A percentile compares a stretch with the other conserved stretches of the same genome.
Conservation (phyloP, 352 stramenopile species). For the Globisporangium apiculatum region DNA sequence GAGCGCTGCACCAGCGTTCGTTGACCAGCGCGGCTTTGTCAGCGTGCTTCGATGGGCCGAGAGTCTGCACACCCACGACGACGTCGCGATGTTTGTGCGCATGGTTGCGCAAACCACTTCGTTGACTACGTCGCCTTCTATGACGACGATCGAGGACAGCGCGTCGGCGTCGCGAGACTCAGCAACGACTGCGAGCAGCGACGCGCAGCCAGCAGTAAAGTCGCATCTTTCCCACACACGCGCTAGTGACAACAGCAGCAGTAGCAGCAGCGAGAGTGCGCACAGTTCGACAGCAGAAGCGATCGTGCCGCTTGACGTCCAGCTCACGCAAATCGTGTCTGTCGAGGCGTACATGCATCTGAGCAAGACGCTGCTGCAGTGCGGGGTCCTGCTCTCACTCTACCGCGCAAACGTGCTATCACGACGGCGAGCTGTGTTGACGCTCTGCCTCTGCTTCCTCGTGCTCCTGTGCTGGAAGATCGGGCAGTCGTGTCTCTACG, state of each 20-base stretch:
- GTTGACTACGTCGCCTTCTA: too few relatives aligned
- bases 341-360: conserved; percentile 25
- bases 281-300: not conserved
- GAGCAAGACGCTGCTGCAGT: conserved; percentile 43
- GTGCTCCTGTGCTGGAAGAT: conserved; percentile 40
- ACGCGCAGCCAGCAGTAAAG: not conserved
- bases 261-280: too few relatives aligned
- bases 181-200: not conserved
- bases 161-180: not conserved
- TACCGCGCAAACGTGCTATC: conserved; percentile 22
- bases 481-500: conserved; percentile 31
- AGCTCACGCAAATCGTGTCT: conserved; percentile 14
- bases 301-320: conserved; percentile 1
- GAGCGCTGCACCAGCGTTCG: conserved; percentile 16
- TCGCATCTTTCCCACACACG: not conserved
- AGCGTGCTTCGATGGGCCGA: conserved; percentile 52
- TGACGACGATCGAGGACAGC: not conserved
- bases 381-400: conserved; percentile 39
- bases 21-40: conserved; percentile 34
- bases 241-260: not conserved
- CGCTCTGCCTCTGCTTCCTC: conserved; percentile 40
- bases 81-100: conserved; percentile 25
- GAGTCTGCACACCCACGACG: conserved; percentile 28
- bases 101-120: conserved; percentile 1
- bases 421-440: conserved; percentile 22